Percentiles rank a stretch among this genome's conserved stretches.
Conservation (phyloP, 2,329 filamentous ascomycete species). For the Exophiala sp. region DNA sequence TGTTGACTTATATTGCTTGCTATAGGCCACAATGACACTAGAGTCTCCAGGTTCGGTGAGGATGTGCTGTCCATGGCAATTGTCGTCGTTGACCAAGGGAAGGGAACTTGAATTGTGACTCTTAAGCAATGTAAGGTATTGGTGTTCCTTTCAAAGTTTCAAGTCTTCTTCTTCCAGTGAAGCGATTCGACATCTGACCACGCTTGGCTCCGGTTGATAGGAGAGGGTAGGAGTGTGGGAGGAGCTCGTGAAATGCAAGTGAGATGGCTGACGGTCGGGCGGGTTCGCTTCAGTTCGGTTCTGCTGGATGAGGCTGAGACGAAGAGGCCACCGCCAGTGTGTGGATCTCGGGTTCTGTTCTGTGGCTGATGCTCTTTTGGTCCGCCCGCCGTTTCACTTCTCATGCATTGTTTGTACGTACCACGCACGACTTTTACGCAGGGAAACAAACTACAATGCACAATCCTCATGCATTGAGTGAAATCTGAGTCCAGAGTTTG, state of each 20-base stretch:
- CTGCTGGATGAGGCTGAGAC: too few relatives aligned
- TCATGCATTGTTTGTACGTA: too few relatives aligned
- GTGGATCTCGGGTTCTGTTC: neutral
- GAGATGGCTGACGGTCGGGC: too few relatives aligned
- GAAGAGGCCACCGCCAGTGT: too few relatives aligned
- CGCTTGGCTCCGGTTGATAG: too few relatives aligned
- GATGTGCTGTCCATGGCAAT: constrained; percentile 1
- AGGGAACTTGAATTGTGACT: too few relatives aligned
- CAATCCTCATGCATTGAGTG: neutral
- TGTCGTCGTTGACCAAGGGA: neutral
- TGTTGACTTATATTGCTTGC: constrained; percentile 27
- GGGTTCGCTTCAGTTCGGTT: too few relatives aligned
- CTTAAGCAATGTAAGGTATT: too few relatives aligned
- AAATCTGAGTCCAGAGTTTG: neutral
- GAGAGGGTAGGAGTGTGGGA: too few relatives aligned
- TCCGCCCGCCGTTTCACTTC: neutral
- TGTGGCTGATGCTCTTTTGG: neutral
- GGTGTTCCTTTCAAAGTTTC: neutral
- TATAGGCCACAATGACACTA: constrained; percentile 31
- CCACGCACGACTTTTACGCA: neutral
- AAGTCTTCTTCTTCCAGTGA: too few relatives aligned
- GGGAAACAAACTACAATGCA: neutral
- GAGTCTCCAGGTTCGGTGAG: constrained; percentile 21
- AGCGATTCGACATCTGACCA: too few relatives aligned
- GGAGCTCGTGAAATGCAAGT: too few relatives aligned